Evolutionary conservation across 306 rosid genomes (phyloP), one percentile per base, ranked within the genome.

Genomic region (Castanopsis chinensis): DNA sequence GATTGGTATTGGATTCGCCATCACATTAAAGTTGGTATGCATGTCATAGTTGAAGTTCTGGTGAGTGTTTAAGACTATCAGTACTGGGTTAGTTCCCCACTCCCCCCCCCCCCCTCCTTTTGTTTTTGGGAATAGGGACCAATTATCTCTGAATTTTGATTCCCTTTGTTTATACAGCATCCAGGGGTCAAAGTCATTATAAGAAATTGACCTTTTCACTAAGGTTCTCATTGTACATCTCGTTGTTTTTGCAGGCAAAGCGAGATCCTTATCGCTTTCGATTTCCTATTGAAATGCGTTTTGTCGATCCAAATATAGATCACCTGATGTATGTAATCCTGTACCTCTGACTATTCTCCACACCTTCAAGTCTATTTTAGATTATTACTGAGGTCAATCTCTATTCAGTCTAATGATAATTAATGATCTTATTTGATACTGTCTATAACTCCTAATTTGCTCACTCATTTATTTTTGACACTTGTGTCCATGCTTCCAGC

Each of bases 1-100:
- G 99, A 95, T 79, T 95, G 99, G 99, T 95, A 67, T 85, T 95
- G 99, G 99, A 89, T 93, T 77, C 99, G 99, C 54, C 99, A 95
- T 83, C 98, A 95, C 88, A 90, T 95, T 80, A 93, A 82, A 87
- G 98, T 95, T 74, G 99, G 98, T 60, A 92, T 91, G 98, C 78
- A 76, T 5, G 96, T 91, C 88, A 74, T 89, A 33, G 99, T 95
- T 79, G 98, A 95, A 87, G 81, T 95, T 84, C 86, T 86, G 92
- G 99, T 93, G 82, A 93, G 98, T 84, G 45, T 79, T 79, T 76
- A 78, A 71, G 56, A 49, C 53, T 49, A 10, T 12, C 17, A 49
- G 71, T 72, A 71, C 72, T 56, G 28, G 45, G 27, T 28, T 75
- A 67, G 65, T 77, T 3, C 23, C 67, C 45, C 11, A 37, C 49